Evolutionary conservation across 805 yeast genomes (phyloP), one percentile per base, ranked within the genome.

Genomic region (Kodamaea neixiangensis): DNA sequence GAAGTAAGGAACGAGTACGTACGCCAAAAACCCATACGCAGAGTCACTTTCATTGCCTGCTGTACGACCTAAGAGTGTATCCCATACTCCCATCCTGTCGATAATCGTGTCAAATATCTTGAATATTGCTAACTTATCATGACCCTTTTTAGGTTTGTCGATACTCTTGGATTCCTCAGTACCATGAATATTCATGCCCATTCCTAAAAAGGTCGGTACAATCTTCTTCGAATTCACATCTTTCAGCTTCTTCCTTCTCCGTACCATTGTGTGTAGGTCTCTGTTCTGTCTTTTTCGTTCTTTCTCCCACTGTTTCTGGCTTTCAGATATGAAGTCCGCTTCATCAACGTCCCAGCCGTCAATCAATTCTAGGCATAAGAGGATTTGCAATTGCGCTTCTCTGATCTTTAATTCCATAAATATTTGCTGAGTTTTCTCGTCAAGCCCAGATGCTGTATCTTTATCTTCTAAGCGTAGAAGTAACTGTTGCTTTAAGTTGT

Each of bases 51-150:
- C 61, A 5, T 58, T 53, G 10, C 57, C 63, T 10, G 62, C 56
- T 0, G 63, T 54, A 7, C 70, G 68, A 1, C 72, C 72, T 17
- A 73, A 51, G 15, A 83, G 59, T 5, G 80, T 71, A 55, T 82
- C 86, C 72, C 82, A 72, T 31, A 83, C 73, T 21, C 78, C 76
- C 55, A 82, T 65, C 53, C 81, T 77, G 59, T 82, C 87, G 2
- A 81, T 59, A 29, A 78, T 69, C 5, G 77, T 60, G 52, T 77
- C 79, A 41, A 82, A 58, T 1, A 64, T 57, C 3, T 50, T 52
- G 22, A 59, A 66, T 25, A 69, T 29, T 9, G 35, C 45, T 17
- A 34, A 22, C 14, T 14, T 41, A 21, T 41, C 39, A 9, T 22
- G 34, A 2, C n/a, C 14, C n/a, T 9, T 22, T 9, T 15, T 13